These are phyloP conservation scores for Pseudofabraea citricarpa DNA, from an alignment of 2,329 filamentous ascomycete species.

Conservation along the genomic window DNA sequence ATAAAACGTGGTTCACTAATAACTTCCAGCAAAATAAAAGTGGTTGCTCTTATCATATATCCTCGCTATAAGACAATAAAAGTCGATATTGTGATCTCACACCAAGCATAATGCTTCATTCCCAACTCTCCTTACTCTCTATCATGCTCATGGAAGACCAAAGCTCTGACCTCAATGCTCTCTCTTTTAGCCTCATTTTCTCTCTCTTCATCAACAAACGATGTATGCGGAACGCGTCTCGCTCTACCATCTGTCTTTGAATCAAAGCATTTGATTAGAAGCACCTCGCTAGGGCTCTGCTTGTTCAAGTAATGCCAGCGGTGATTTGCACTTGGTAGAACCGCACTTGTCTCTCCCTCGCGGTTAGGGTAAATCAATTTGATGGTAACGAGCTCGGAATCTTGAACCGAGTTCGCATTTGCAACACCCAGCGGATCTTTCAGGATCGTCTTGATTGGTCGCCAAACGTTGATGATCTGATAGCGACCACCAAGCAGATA, in stretches of 20 bases:
- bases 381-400: constrained; percentile 43
- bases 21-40: too few species aligned
- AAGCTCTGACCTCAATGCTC: constrained; percentile 52
- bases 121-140: constrained; percentile 2
- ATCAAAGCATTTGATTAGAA: constrained; percentile 60
- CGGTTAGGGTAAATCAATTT: constrained; percentile 44
- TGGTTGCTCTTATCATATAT: too few species aligned
- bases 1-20: too few species aligned
- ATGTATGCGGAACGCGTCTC: constrained; percentile 48
- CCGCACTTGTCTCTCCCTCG: constrained; percentile 10
- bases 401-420: constrained; percentile 42
- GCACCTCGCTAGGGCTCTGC: constrained; percentile 47
- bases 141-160: constrained; percentile 39
- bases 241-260: constrained; percentile 49
- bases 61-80: too few species aligned
- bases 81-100: too few species aligned
- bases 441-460: constrained; percentile 43
- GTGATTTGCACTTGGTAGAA: constrained; percentile 36
- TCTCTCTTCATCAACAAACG: constrained; percentile 46
- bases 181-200: constrained; percentile 36
- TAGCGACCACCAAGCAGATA: constrained; percentile 40
- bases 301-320: constrained; percentile 49
- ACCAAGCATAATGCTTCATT: too few species aligned
- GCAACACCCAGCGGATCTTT: constrained; percentile 51
- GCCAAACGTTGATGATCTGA: constrained; percentile 52